Base-by-base conservation (phyloP, 2,329 filamentous ascomycete species). In the Juglanconis sp. region DNA sequence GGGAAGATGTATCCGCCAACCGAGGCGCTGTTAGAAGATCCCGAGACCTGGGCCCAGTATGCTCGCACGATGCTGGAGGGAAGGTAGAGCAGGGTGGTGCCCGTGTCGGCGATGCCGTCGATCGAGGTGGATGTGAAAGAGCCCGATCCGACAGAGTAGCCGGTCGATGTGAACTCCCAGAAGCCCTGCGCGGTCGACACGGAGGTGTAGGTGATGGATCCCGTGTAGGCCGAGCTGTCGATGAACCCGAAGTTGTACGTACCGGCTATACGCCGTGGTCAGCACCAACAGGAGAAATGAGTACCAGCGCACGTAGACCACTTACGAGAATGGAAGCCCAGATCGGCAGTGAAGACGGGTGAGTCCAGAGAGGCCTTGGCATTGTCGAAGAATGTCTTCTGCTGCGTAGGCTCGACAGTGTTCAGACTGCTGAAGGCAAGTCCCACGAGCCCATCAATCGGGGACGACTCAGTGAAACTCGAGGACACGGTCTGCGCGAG, bases 141-240 rank as follows among this genome's bases (percentile, higher is more conserved):
- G 36, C 72, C 72, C 15, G 65, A 69, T 61, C 70, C 73, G 53
- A 75, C 71, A 44, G 61, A 44, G 44, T 72, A 73, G 57, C 67
- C 70, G n/a, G 71, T 70, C 5, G 67, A 65, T 15, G 32, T 69
- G 74, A 88, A 87, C 44, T 77, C 73, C 87, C 87, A 90, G 76
- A 82, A 88, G 10, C 87, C 87, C 13, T 83, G 69, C 53, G 74
- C 76, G 64, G 66, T 77, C 70, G 83, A 75, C 57, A 86, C 81
- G 40, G 77, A 65, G 52, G 79, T 74, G 71, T 86, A 88, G 65
- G 77, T 76, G 67, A 89, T 80, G 48, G 72, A 63, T 50, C 84
- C 84, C 3, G 77, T 84, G 76, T 84, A 86, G 67, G 84, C 63
- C 69, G 74, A 71, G 50, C 67, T 69, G 73, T 87, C 84, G 64